phyloP scores from a whole-genome alignment of 805 yeast genomes.

The Ogataea nitratoaversa region DNA sequence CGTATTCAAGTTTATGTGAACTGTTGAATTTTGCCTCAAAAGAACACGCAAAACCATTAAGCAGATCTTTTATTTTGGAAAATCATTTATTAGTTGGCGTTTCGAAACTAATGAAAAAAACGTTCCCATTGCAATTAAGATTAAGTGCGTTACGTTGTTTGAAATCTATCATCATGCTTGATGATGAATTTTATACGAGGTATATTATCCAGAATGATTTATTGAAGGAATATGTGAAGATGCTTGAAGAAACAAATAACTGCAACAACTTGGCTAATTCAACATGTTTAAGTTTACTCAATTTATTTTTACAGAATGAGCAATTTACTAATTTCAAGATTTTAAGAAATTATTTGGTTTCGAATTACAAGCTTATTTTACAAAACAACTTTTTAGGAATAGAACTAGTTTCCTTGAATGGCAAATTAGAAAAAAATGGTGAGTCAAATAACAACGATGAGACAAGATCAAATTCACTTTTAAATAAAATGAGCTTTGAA shows the following conservation, averaged over 20 bases:
- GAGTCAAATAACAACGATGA: neutral
- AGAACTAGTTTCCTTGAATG: conserved; percentile 10
- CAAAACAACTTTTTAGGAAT: conserved; percentile 19
- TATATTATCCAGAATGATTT: conserved; percentile 55
- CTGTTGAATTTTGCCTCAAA: conserved; percentile 61
- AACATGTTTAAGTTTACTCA: conserved; percentile 59
- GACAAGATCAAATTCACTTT: neutral
- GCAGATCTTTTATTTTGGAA: conserved; percentile 61
- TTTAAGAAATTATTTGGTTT: conserved; percentile 19
- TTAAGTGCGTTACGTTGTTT: conserved; percentile 68
- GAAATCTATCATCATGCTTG: conserved; percentile 54
- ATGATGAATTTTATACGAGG: conserved; percentile 57
- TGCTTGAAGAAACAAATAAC: conserved; percentile 44
- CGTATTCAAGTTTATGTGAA: conserved; percentile 51
- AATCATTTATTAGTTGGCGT: conserved; percentile 56
- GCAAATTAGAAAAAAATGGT: conserved; percentile 2
- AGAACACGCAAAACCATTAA: conserved; percentile 54
- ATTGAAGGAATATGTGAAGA: conserved; percentile 43
- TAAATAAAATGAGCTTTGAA: neutral
- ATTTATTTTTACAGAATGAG: conserved; percentile 19
- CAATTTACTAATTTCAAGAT: conserved; percentile 16
- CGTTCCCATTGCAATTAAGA: conserved; percentile 48
- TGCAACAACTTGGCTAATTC: conserved; percentile 68
- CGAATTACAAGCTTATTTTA: conserved; percentile 13
- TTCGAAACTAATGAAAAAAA: conserved; percentile 40